Conservation (phyloP, 306 rosid species). For the Sesbania bispinosa region DNA sequence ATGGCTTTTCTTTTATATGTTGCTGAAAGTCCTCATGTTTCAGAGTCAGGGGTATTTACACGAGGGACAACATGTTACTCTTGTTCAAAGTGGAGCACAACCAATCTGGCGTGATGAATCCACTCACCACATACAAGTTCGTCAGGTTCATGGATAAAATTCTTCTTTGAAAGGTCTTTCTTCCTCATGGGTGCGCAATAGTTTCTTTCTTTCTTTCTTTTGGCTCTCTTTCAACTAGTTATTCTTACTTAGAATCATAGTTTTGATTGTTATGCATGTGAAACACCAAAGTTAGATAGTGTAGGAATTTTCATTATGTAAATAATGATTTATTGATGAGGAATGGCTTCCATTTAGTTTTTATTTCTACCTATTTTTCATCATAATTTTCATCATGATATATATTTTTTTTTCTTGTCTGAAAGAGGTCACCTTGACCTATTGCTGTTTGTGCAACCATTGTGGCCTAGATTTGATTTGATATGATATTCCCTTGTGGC, state of each 20-base stretch:
- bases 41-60: constrained; percentile 68
- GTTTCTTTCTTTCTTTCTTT: background rate
- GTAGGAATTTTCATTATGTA: constrained; percentile 1
- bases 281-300: constrained; percentile 2
- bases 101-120: constrained; percentile 93
- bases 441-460: background rate
- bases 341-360: background rate
- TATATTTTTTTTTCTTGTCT: constrained; percentile 22
- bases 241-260: constrained; percentile 1
- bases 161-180: constrained; percentile 19
- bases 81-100: constrained; percentile 96
- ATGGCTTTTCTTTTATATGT: constrained; percentile 12
- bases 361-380: background rate
- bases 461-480: too few species aligned
- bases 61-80: constrained; percentile 70
- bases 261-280: constrained; percentile 12
- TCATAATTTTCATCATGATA: background rate
- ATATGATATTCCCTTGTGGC: background rate
- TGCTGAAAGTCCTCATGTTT: constrained; percentile 22
- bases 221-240: background rate
- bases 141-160: constrained; percentile 61
- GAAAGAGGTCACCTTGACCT: background rate
- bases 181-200: background rate
- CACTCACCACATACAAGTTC: constrained; percentile 92
- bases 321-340: constrained; percentile 7